These are phyloP conservation scores for Boletus subcaerulescens DNA, from an alignment of 768 basidiomycete species.

Conservation along the genomic window DNA sequence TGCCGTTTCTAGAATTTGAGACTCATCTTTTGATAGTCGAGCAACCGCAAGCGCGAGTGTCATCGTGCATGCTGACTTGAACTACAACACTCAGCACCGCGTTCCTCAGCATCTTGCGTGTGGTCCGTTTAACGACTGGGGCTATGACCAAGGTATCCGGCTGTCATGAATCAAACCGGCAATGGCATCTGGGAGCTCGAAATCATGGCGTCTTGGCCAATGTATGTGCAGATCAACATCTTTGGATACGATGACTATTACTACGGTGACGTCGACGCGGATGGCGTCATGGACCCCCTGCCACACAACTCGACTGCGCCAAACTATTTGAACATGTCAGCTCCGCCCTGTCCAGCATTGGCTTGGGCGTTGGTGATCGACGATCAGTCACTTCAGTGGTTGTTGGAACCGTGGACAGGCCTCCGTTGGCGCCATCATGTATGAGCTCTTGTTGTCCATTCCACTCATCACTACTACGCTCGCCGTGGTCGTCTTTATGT, in stretches of 20 bases:
- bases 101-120: constrained; percentile 86
- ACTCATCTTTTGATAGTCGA: constrained; percentile 38
- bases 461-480: constrained; percentile 84
- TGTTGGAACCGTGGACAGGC: constrained; percentile 79
- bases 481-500: constrained; percentile 87
- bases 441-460: constrained; percentile 74
- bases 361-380: constrained; percentile 84
- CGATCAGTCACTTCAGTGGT: constrained; percentile 75
- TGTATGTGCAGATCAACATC: constrained; percentile 86
- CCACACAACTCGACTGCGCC: constrained; percentile 82
- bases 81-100: constrained; percentile 60
- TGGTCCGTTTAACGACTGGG: constrained; percentile 91
- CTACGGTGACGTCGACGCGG: constrained; percentile 86
- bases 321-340: constrained; percentile 89
- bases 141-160: constrained; percentile 79
- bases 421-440: constrained; percentile 82
- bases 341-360: constrained; percentile 83
- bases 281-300: constrained; percentile 85
- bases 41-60: constrained; percentile 57
- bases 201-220: constrained; percentile 89
- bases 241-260: constrained; percentile 90
- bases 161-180: constrained; percentile 60
- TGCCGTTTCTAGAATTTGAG: background rate
- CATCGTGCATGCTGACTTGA: constrained; percentile 75
- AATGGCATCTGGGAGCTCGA: constrained; percentile 81